Conservation (phyloP, 2,329 filamentous ascomycete genomes). For the Fusarium transvaalense region DNA sequence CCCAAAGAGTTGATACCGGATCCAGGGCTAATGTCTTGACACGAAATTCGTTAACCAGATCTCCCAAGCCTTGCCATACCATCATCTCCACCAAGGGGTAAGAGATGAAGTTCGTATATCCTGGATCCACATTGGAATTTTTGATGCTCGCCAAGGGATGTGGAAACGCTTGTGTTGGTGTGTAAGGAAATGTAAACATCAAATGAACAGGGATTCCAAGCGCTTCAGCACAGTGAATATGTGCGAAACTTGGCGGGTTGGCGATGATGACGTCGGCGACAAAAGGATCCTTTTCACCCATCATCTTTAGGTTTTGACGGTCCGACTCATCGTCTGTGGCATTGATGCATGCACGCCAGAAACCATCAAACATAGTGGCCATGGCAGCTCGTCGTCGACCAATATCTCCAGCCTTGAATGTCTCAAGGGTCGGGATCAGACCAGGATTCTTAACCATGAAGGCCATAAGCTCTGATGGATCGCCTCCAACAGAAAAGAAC, state of each 20-base stretch:
- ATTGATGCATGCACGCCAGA: conserved; percentile 83
- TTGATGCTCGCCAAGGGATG: conserved; percentile 84
- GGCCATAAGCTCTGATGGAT: conserved; percentile 85
- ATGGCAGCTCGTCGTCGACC: conserved; percentile 75
- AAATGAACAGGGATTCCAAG: conserved; percentile 82
- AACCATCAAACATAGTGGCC: conserved; percentile 86
- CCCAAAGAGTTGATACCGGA: conserved; percentile 81
- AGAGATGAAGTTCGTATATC: conserved; percentile 83
- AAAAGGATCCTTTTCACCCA: conserved; percentile 71
- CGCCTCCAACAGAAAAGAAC: conserved; percentile 84
- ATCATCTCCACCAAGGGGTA: conserved; percentile 87
- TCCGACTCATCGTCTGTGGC: conserved; percentile 75
- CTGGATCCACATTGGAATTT: conserved; percentile 76
- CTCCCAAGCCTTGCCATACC: conserved; percentile 90
- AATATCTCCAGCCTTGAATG: conserved; percentile 80
- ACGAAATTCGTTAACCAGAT: conserved; percentile 81
- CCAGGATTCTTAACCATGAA: conserved; percentile 91
- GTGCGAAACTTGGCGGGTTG: conserved; percentile 83
- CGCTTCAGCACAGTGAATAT: conserved; percentile 83
- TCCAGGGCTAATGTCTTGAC: conserved; percentile 77
- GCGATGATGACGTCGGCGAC: conserved; percentile 86
- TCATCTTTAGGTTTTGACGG: conserved; percentile 71
- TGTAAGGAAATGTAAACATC: conserved; percentile 91
- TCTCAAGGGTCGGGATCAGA: conserved; percentile 79
- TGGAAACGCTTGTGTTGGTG: conserved; percentile 79